Evolutionary conservation across 306 rosid genomes (phyloP).

Genomic region (Castanea sativa): DNA sequence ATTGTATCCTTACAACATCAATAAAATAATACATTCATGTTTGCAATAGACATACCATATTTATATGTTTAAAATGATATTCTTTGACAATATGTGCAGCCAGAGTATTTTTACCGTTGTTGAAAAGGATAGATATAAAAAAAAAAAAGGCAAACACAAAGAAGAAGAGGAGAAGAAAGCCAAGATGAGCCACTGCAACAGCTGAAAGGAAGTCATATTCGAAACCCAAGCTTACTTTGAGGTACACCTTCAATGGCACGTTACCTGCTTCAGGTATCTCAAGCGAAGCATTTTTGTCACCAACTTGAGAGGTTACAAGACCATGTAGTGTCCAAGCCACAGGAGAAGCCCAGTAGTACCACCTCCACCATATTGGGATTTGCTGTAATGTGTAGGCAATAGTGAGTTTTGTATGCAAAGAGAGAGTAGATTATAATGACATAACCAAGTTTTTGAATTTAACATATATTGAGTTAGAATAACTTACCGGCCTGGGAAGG

Average conservation of each 20-base stretch:
- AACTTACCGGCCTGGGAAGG: constrained; percentile 62
- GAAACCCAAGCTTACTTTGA: constrained; percentile 42
- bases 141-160: constrained; percentile 37
- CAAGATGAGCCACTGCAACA: constrained; percentile 41
- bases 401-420: neutral
- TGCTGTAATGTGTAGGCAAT: constrained; percentile 34
- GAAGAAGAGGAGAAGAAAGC: constrained; percentile 44
- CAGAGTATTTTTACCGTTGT: too few species aligned
- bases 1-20: too few species aligned
- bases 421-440: too few species aligned
- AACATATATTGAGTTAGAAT: neutral
- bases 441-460: neutral
- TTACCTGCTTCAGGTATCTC: constrained; percentile 25
- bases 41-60: too few species aligned
- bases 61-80: too few species aligned
- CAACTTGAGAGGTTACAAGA: constrained; percentile 51
- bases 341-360: constrained; percentile 82
- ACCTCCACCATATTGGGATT: constrained; percentile 87
- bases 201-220: constrained; percentile 43
- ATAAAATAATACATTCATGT: too few species aligned
- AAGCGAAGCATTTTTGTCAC: constrained; percentile 27
- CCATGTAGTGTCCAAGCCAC: constrained; percentile 82
- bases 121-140: too few species aligned
- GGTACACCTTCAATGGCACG: constrained; percentile 35
- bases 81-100: too few species aligned